Base-by-base conservation (phyloP, 768 basidiomycete genomes). In the Clavaria fumosa region DNA sequence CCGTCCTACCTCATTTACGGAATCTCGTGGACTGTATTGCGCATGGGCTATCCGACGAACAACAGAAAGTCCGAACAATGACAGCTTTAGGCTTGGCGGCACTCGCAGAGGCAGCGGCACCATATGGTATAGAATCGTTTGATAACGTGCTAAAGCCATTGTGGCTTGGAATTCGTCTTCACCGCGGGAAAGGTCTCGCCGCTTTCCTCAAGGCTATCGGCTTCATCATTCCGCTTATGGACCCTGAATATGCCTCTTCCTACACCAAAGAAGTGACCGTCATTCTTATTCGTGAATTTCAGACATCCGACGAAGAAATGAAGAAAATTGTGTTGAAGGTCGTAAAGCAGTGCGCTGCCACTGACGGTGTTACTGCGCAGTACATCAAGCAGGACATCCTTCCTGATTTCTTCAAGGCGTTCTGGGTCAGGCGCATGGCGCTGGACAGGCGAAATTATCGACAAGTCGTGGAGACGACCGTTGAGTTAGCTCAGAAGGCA, bases 301-400 rank as follows among this genome's bases (percentile, higher is more conserved):
- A 93, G 56, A 95, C 91, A 4, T 93, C 93, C 6, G 95, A 99
- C 55, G 95, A 99, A 57, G 95, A 99, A 66, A 99, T 99, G 95
- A 93, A 97, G 73, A 95, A 97, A 69, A 97, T 97, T 47, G 95
- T 99, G 4, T 62, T 99, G 35, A 97, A 97, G 58, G 95, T 99
- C 40, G 91, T 97, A 49, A 95, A 97, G 60, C 95, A 97, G 56
- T 97, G 95, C 52, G 88, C 95, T 22, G 86, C 89, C 6, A 99
- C 95, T 1, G 95, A 99, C 54, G 95, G 95, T 62, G 95, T 99
- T 24, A 89, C 89, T 0, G 76, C 95, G 2, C 70, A 75, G 27
- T 99, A 96, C 57, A 95, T 99, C 54, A 93, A 89, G 52, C 80
- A 91, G 48, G 95, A 99, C 51, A 96, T 99, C 39, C 69, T 97